phyloP scores from a whole-genome alignment of 2,329 filamentous ascomycete genomes.

The Sporothrix inflata region DNA sequence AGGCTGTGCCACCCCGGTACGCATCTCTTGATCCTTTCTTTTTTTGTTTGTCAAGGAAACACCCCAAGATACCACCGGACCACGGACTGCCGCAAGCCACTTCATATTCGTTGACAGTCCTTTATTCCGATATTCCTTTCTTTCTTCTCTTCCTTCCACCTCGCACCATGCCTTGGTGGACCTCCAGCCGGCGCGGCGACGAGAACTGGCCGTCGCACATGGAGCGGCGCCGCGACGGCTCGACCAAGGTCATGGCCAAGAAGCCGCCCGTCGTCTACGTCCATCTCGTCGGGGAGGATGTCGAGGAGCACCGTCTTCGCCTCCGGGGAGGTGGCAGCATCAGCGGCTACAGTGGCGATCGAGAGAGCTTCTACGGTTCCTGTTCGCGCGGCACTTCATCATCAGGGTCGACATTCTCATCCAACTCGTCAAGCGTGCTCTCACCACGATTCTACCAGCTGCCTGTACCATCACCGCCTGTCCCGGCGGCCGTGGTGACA shows the following conservation, averaged over 20 bases:
- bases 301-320: not conserved
- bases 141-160: not conserved
- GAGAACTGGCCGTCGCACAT: slow-evolving; percentile 21
- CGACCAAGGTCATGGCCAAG: slow-evolving; percentile 17
- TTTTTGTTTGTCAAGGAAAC: not conserved
- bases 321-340: not conserved
- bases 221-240: slow-evolving; percentile 22
- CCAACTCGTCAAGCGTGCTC: not conserved
- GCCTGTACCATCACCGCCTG: not conserved
- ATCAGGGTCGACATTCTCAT: not conserved
- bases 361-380: not conserved
- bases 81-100: not conserved
- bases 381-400: not conserved
- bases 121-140: not conserved
- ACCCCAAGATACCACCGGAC: not conserved
- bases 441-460: not conserved
- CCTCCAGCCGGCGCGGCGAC: not conserved
- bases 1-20: not conserved
- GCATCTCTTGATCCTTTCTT: not conserved
- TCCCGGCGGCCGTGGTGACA: not conserved
- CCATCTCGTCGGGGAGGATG: not conserved
- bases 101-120: not conserved
- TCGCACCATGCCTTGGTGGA: slow-evolving; percentile 21
- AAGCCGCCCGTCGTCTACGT: not conserved
- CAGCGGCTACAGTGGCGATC: not conserved